Evolutionary conservation across 2,329 filamentous ascomycete genomes (phyloP), one percentile per base, ranked within the genome.

Genomic region (Capronia americana): DNA sequence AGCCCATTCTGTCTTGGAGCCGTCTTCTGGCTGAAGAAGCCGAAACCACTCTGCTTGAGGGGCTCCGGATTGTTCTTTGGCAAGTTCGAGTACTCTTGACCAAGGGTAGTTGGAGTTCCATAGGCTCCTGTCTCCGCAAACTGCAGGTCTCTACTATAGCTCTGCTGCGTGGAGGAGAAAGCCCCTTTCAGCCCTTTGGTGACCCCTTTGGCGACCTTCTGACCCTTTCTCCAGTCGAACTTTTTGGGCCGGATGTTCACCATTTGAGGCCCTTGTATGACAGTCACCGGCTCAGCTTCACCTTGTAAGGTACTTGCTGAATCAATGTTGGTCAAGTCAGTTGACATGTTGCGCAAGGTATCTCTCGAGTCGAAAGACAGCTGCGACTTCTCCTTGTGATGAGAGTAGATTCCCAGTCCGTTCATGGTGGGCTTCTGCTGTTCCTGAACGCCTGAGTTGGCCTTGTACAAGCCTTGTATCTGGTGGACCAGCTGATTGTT

Each of bases 201-300:
- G 59, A 98, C 91, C 75, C 93, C 94, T 79, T 97, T 96, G 30
- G 93, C 93, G 73, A 98, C 90, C 63, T 92, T 93, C 79, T 96
- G 94, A 46, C 93, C 93, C 83, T 96, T 97, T 85, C 97, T 97
- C 93, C 95, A 98, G 81, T 97, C 97, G 81, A 97, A 97, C 78
- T 97, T 98, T 82, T 93, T 96, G 61, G 90, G 88, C 76, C 93
- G 89, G 69, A 98, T 96, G 74, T 95, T 96, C 67, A 98, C 91
- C 38, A 98, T 91, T 67, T 96, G 95, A n/a, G 95, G 93, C 1
- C 92, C 91, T 30, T 88, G 84, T 69, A 88, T 77, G 57, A 90
- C 79, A 0, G 85, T 85, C 6, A 82, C 81, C 14, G 84, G 81
- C 70, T 89, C 87, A 8, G 80, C 84, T 48, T 95, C 92, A 54